Percentiles rank a stretch among this genome's conserved stretches.
Evolutionary conservation across 176 grass and related monocot species (phyloP).

Genomic region (Rhipidocladum racemiflorum): DNA sequence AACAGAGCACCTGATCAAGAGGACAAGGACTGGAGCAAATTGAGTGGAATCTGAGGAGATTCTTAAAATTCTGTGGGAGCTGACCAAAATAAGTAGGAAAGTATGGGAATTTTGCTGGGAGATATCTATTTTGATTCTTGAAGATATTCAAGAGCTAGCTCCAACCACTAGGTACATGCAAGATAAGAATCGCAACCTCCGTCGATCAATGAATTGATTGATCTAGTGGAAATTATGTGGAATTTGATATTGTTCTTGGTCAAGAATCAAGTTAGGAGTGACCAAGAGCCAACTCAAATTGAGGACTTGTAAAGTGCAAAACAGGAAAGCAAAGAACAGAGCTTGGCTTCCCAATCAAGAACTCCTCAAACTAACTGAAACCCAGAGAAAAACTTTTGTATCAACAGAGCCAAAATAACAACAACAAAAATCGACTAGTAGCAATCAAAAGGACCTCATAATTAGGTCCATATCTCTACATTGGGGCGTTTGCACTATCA

Average conservation of each 20-base stretch:
- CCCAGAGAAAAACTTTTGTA: background rate
- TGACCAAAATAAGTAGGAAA: no score
- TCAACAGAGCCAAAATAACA: background rate
- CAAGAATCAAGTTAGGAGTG: background rate
- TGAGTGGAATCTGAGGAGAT: background rate
- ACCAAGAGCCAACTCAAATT: background rate
- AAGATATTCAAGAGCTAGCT: background rate
- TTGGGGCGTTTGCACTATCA: background rate
- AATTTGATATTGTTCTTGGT: background rate
- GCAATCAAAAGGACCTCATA: background rate
- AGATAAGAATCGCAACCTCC: background rate
- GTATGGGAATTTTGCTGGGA: background rate
- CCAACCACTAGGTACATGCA: background rate
- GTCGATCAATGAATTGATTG: background rate
- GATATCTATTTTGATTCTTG: background rate
- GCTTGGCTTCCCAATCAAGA: background rate
- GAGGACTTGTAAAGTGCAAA: background rate
- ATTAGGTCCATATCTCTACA: background rate
- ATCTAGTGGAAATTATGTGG: background rate
- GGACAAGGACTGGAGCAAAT: background rate
- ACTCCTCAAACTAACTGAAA: background rate
- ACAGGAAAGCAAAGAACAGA: background rate
- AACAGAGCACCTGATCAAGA: background rate
- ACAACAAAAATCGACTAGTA: background rate
- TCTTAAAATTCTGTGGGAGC: no score